A percentile compares a stretch with the other conserved stretches of the same genome.
These are phyloP conservation scores for Ceratobasidium sp. DNA, from an alignment of 1,284 basidiomycete species.

Conservation along the genomic window DNA sequence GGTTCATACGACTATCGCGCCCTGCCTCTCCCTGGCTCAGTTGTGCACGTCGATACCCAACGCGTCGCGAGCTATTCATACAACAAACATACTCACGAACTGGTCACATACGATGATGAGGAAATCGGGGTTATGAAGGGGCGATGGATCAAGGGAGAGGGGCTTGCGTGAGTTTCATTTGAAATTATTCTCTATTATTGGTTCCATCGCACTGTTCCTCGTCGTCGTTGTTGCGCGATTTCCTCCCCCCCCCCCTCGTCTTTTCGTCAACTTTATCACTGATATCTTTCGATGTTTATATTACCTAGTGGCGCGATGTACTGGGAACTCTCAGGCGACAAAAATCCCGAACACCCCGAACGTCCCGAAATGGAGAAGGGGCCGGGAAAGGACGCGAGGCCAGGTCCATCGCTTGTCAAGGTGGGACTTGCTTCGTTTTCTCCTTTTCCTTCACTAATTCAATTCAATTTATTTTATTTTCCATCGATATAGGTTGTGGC, in stretches of 20 bases:
- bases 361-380: conserved; percentile 78
- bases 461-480: background rate
- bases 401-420: conserved; percentile 28
- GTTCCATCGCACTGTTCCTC: too few relatives aligned
- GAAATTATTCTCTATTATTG: too few relatives aligned
- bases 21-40: conserved; percentile 75
- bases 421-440: background rate
- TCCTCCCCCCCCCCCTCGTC: conserved; percentile 42
- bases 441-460: background rate
- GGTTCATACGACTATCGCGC: conserved; percentile 75
- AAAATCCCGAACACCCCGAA: conserved; percentile 58
- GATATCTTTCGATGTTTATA: conserved; percentile 36
- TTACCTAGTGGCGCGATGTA: conserved; percentile 56
- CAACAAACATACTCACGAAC: conserved; percentile 72
- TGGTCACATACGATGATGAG: conserved; percentile 84
- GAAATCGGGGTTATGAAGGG: conserved; percentile 76
- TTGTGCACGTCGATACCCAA: conserved; percentile 67
- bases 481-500: conserved; percentile 66
- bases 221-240: too few relatives aligned
- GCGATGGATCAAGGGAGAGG: conserved; percentile 74
- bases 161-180: conserved; percentile 82
- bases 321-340: conserved; percentile 87
- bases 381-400: conserved; percentile 63
- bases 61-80: conserved; percentile 78
- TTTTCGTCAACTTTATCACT: background rate